A percentile compares a stretch with the other conserved stretches of the same genome.
Evolutionary conservation across 257 asterid genomes (phyloP).

Genomic region (Lycium ferocissimum): DNA sequence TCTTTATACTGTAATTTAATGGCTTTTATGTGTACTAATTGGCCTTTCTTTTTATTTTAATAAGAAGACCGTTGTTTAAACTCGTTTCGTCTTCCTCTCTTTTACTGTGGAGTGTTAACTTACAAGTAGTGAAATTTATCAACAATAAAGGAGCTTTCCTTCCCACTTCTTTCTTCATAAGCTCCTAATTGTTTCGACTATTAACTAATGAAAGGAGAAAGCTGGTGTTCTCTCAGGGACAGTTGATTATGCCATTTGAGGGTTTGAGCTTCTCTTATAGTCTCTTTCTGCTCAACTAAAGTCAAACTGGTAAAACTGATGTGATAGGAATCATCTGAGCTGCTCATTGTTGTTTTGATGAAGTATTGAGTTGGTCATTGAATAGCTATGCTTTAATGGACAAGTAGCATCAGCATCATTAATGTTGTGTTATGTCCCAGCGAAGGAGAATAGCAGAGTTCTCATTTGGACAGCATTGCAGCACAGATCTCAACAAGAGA

Average conservation of each 20-base stretch:
- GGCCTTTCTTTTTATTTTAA: neutral
- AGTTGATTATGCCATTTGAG: constrained; percentile 7
- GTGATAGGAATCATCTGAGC: neutral
- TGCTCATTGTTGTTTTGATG: neutral
- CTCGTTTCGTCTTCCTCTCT: neutral
- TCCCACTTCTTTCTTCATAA: neutral
- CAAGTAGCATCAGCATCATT: constrained; percentile 9
- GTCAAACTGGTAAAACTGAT: neutral
- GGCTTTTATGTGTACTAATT: constrained; percentile 19
- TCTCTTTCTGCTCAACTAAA: neutral
- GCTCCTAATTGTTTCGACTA: neutral
- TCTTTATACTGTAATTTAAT: constrained; percentile 27
- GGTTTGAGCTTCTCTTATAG: neutral
- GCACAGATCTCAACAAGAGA: constrained; percentile 81
- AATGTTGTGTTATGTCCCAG: neutral
- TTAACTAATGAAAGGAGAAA: neutral
- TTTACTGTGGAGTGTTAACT: neutral
- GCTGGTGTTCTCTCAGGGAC: neutral
- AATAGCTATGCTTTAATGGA: neutral
- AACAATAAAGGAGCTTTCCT: neutral
- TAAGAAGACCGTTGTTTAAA: neutral
- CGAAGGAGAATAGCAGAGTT: neutral
- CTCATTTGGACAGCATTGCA: constrained; percentile 57
- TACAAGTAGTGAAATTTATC: constrained; percentile 8
- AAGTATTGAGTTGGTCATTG: neutral